A percentile compares a stretch with the other conserved stretches of the same genome.
phyloP scores from a whole-genome alignment of 768 basidiomycete genomes.

The Antrodiella citrinella region DNA sequence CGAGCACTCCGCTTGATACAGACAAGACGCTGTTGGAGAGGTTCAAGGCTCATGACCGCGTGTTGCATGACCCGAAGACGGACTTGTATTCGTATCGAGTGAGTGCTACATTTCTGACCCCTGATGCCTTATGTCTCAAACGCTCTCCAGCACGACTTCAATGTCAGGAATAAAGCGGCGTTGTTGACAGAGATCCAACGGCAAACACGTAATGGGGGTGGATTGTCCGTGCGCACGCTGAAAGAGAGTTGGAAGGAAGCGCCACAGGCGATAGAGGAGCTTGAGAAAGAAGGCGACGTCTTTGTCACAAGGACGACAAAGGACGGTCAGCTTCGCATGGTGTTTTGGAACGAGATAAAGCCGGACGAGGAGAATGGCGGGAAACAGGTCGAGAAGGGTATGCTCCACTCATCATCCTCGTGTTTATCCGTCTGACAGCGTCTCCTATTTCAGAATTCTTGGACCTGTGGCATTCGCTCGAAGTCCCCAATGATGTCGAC shows the following conservation, averaged over 20 bases:
- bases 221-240: conserved; percentile 73
- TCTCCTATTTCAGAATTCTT: conserved; percentile 55
- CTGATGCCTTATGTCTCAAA: background rate
- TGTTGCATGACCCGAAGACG: conserved; percentile 75
- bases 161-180: conserved; percentile 77
- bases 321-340: conserved; percentile 76
- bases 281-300: conserved; percentile 85
- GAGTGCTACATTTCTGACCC: conserved; percentile 16
- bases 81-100: conserved; percentile 85
- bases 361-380: conserved; percentile 66
- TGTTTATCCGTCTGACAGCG: background rate
- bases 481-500: conserved; percentile 82
- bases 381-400: conserved; percentile 73
- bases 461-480: conserved; percentile 80
- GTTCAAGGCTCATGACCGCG: conserved; percentile 74
- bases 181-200: conserved; percentile 82
- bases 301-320: conserved; percentile 81
- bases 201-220: conserved; percentile 75
- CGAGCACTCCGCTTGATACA: conserved; percentile 67
- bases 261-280: conserved; percentile 73
- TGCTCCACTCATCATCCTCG: background rate
- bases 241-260: conserved; percentile 93
- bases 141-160: conserved; percentile 67
- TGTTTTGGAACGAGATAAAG: conserved; percentile 87
- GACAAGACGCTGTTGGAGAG: conserved; percentile 68